Evolutionary conservation across 805 yeast species (phyloP), one percentile per base, ranked within the genome.

Genomic region (Hanseniaspora lachancei): DNA sequence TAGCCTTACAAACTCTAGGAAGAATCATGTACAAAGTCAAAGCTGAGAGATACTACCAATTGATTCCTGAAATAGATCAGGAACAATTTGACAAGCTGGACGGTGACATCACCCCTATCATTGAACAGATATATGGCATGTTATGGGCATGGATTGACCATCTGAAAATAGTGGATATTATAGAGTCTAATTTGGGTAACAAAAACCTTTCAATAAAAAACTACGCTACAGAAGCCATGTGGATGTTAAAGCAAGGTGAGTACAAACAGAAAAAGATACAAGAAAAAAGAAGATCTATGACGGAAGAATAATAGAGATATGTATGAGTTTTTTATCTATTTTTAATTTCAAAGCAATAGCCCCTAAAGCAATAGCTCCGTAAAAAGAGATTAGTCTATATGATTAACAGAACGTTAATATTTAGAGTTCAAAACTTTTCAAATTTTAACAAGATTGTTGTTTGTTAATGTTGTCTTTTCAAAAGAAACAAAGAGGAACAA

Each of bases 1-100:
- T 93, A 13, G 88, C 96, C 8, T 81, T 89, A 36, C 86, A 86
- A 64, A 86, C 93, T 9, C 62, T 89, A 44, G 99, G 99, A 3
- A 75, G 98, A 58, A 79, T 93, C 0, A 71, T 93, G 47, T 88
- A 85, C 68, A 86, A 87, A 65, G 71, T 91, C 48, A 91, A 93
- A 1, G 73, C 72, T 57, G 74, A 77, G 55, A 76, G 80, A 57
- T 77, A 79, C 63, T 77, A 78, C 62, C 75, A 74, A 58, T 70
- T 81, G 46, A 62, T 75, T 13, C 82, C 83, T 0, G 74, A 77
- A 44, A 66, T 70, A 27, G 71, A 70, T 48, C 67, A 68, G 38
- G 66, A 66, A 35, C 69, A 70, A 2, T 68, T 70, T 32, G 69
- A 67, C 39, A 68, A 71, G 35, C 71, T 70, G 42, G 72, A 72